These are phyloP conservation scores for Fusarium hainanense DNA, from an alignment of 2,329 filamentous ascomycete genomes.

Conservation along the genomic window DNA sequence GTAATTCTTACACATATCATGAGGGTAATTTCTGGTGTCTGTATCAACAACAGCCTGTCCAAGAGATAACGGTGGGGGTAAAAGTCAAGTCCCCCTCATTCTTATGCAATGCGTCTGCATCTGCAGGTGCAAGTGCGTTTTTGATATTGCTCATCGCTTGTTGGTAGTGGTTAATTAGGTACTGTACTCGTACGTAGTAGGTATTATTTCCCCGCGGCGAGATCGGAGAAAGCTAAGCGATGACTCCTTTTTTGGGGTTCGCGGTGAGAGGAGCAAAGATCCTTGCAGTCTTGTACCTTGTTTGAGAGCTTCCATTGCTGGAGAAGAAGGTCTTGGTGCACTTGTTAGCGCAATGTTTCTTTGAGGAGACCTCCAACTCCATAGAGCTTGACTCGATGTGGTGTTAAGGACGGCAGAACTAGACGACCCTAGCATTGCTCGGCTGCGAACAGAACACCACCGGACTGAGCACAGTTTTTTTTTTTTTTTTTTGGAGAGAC, in stretches of 20 bases:
- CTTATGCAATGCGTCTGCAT: constrained; percentile 18
- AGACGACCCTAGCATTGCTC: constrained; percentile 8
- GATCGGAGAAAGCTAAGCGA: constrained; percentile 42
- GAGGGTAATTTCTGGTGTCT: constrained; percentile 39
- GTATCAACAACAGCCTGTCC: constrained; percentile 24
- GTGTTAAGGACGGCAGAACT: constrained; percentile 22
- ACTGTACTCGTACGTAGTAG: not conserved
- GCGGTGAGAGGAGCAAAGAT: constrained; percentile 22
- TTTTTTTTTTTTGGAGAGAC: not conserved
- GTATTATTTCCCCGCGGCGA: constrained; percentile 36
- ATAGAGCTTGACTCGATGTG: constrained; percentile 39
- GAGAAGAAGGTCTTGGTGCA: constrained; percentile 40
- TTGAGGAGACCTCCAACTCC: constrained; percentile 18
- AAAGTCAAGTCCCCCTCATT: constrained; percentile 12
- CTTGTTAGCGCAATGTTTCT: constrained; percentile 38
- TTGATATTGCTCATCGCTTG: constrained; percentile 28
- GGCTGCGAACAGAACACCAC: constrained; percentile 37
- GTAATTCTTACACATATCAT: constrained; percentile 43
- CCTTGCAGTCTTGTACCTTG: constrained; percentile 20
- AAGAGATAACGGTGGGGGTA: constrained; percentile 40
- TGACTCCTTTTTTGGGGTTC: constrained; percentile 40
- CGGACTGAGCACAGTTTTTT: not conserved
- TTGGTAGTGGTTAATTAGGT: not conserved
- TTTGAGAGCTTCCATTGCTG: constrained; percentile 40
- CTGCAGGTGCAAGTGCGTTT: constrained; percentile 17